Base-by-base conservation (phyloP, 352 stramenopile species). In the Globisporangium ultimum region DNA sequence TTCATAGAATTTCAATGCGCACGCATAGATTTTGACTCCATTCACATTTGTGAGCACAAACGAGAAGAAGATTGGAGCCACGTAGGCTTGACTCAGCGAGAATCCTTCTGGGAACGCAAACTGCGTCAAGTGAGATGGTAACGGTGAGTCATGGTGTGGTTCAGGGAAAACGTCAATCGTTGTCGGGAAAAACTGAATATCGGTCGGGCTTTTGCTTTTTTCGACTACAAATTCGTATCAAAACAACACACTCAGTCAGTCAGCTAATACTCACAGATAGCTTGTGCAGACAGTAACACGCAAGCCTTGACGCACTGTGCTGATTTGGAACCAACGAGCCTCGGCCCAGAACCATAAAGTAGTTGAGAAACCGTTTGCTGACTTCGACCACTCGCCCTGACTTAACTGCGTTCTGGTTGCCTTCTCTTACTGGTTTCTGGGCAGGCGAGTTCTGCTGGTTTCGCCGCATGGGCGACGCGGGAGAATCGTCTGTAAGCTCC, bases 41-140 rank as follows among this genome's bases (percentile, higher is more conserved):
- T 68, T 89, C 9, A 92, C 70, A 53, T 94, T 92, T 15, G 84
- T 94, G 28, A 94, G 73, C 47, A 94, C 84, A 59, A 94, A 94
- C 6, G 83, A 88, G 66, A 94, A 93, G 54, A 91, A 89, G 2
- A 80, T 75, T 10, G 85, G 85, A 1, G 75, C 57, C 2, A 65
- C 24, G 52, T 91, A 91, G 10, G 63, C 76, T 45, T 81, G 72
- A 55, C 71, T 83, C 13, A 94, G 64, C 14, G 63, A 54, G 52
- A 88, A 91, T 1, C 85, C 83, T 53, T 91, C 81, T 14, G 85
- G 83, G 64, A 94, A 94, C 1, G 80, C 80, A 51, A 94, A 94
- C 52, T 94, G 79, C 5, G 70, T 78, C 38, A 93, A 75, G 46
- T 90, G 84, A 0, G 78, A 68, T 8, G 80, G 77, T 18, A 91